Percentiles rank a stretch among this genome's conserved stretches.
phyloP scores from a whole-genome alignment of 306 rosid genomes.

The Psophocarpus tetragonolobus region DNA sequence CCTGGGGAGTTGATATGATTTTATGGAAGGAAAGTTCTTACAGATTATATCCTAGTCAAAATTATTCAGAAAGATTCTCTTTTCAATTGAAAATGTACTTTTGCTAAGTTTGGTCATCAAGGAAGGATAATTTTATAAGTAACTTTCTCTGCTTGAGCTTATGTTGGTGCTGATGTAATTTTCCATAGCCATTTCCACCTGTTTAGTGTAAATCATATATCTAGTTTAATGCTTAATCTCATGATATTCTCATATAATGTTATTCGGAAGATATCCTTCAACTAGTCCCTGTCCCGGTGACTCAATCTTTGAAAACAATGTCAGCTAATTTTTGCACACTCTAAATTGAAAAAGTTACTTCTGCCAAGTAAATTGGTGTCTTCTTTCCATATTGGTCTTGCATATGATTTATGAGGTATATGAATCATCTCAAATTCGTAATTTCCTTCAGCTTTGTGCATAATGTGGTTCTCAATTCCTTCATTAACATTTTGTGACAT shows the following conservation, averaged over 20 bases:
- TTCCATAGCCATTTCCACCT: neutral
- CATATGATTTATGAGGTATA: neutral
- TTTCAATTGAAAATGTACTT: neutral
- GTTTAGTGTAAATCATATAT: neutral
- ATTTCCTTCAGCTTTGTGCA: neutral
- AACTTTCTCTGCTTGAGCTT: neutral
- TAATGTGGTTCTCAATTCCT: neutral
- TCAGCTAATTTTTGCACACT: neutral
- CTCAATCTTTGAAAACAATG: neutral
- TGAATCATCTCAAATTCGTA: neutral
- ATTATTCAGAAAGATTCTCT: neutral
- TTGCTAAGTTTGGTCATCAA: neutral
- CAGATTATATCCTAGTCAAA: neutral
- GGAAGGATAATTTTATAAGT: neutral
- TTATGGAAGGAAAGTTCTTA: neutral
- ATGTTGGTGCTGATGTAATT: neutral
- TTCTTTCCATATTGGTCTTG: neutral
- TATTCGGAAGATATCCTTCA: neutral
- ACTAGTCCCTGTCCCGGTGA: neutral
- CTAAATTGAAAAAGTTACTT: neutral
- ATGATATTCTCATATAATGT: neutral
- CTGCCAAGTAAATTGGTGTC: neutral
- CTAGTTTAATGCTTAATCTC: neutral
- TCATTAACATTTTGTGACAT: neutral
- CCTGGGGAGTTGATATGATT: neutral